These are phyloP conservation scores for Lasiodiplodia hormozganensis DNA, from an alignment of 2,329 filamentous ascomycete species.

Conservation along the genomic window DNA sequence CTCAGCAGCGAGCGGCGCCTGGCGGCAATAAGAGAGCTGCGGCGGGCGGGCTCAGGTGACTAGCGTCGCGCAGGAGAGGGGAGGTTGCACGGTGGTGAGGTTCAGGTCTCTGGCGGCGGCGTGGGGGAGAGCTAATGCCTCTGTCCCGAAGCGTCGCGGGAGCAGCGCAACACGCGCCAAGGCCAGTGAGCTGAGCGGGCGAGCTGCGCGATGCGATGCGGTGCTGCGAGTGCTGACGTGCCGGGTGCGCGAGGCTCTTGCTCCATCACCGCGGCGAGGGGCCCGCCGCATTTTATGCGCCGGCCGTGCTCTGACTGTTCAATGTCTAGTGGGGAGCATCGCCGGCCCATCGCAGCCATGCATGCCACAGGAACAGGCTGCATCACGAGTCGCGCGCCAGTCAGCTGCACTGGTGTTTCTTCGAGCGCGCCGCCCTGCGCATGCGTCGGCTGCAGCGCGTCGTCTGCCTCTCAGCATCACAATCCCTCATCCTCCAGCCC, in stretches of 20 bases:
- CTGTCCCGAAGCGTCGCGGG: slow-evolving; percentile 7
- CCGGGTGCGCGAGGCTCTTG: slow-evolving; percentile 5
- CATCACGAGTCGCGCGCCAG: slow-evolving; percentile 20
- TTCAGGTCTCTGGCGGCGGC: slow-evolving; percentile 1
- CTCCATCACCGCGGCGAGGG: neutral
- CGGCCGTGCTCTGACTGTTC: slow-evolving; percentile 9
- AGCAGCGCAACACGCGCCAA: neutral
- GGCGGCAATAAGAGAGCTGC: slow-evolving; percentile 5
- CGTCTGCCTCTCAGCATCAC: neutral
- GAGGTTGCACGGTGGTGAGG: slow-evolving; percentile 13
- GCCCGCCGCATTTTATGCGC: slow-evolving; percentile 7
- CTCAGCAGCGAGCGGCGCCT: neutral
- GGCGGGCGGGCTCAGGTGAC: slow-evolving; percentile 19
- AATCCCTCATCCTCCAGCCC: neutral
- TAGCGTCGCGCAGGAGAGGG: slow-evolving; percentile 10
- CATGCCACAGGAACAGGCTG: neutral
- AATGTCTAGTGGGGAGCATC: slow-evolving; percentile 9
- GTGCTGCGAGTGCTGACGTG: neutral
- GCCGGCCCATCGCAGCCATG: neutral
- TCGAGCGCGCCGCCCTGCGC: neutral
- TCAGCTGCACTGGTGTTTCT: slow-evolving; percentile 14
- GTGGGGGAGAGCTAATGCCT: slow-evolving; percentile 20
- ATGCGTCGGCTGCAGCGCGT: slow-evolving; percentile 20
- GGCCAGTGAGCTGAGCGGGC: neutral
- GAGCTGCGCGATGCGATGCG: neutral